A percentile compares a stretch with the other conserved stretches of the same genome.
Conservation (phyloP, 225 moss, liverwort and hornwort genomes). For the Sphagnum tenellum region DNA sequence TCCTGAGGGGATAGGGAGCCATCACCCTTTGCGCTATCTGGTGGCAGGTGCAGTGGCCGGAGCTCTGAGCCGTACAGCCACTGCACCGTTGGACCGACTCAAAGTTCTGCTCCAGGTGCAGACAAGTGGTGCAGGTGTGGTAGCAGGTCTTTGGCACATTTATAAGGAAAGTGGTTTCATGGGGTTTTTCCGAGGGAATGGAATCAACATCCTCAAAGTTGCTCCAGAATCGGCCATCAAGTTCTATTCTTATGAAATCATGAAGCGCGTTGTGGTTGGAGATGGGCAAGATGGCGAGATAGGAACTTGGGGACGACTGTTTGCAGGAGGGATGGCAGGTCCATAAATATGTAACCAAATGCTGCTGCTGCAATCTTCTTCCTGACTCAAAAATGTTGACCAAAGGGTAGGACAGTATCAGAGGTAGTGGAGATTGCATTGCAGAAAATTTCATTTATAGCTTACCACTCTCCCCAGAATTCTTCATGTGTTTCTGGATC, state of each 20-base stretch:
- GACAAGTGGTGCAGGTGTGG: constrained; percentile 46
- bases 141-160: constrained; percentile 66
- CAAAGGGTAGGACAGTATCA: too few relatives aligned
- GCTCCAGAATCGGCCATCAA: constrained; percentile 90
- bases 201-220: constrained; percentile 82
- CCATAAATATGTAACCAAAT: background rate
- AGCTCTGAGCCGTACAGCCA: constrained; percentile 78
- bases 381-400: too few relatives aligned
- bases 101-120: constrained; percentile 93
- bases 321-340: constrained; percentile 84
- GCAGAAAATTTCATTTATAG: too few relatives aligned
- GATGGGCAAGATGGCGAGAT: constrained; percentile 59
- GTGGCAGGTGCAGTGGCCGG: constrained; percentile 92
- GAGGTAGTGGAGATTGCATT: too few relatives aligned
- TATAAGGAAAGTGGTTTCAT: constrained; percentile 63
- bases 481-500: too few relatives aligned
- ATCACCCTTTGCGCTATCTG: constrained; percentile 62
- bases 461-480: too few relatives aligned
- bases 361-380: too few relatives aligned
- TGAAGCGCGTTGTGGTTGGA: constrained; percentile 70
- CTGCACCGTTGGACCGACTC: constrained; percentile 88
- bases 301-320: constrained; percentile 57
- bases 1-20: constrained; percentile 84
- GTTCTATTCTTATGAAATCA: constrained; percentile 74
- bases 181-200: constrained; percentile 91